Percentiles rank a stretch among this genome's conserved stretches.
Conservation (phyloP, 164 flowering plant genomes). For the Sextonia rubra region DNA sequence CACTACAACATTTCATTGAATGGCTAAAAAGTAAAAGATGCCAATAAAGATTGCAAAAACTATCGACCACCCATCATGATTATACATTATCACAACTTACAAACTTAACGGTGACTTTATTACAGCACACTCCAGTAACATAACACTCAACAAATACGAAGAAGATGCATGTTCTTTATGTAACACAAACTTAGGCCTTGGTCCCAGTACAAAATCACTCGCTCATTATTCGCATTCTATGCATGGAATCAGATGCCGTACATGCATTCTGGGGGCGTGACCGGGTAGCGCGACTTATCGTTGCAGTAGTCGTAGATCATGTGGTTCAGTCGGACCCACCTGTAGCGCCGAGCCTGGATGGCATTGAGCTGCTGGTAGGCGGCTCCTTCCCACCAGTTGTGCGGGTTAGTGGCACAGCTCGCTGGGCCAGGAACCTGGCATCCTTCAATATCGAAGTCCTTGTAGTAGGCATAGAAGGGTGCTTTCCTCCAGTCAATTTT, state of each 20-base stretch:
- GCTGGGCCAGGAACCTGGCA: conserved; percentile 73
- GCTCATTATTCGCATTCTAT: conserved; percentile 1
- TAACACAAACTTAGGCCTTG: too few relatives aligned
- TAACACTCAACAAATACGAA: too few relatives aligned
- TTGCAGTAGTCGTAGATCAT: conserved; percentile 87
- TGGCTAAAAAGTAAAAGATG: too few relatives aligned
- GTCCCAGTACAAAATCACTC: too few relatives aligned
- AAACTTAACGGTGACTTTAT: too few relatives aligned
- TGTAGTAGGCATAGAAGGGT: conserved; percentile 83
- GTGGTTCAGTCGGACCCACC: conserved; percentile 80
- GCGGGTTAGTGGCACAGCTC: conserved; percentile 47
- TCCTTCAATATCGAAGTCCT: conserved; percentile 87
- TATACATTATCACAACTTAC: too few relatives aligned
- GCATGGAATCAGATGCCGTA: conserved; percentile 47
- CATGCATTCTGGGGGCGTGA: conserved; percentile 70
- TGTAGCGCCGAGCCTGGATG: conserved; percentile 47
- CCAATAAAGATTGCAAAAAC: too few relatives aligned
- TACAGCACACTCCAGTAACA: too few relatives aligned
- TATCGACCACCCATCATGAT: too few relatives aligned
- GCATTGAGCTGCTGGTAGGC: conserved; percentile 45
- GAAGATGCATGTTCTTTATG: too few relatives aligned
- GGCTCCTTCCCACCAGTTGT: conserved; percentile 82
- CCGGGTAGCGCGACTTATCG: conserved; percentile 64
- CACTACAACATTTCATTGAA: too few relatives aligned
- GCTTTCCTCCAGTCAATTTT: conserved; percentile 91